Evolutionary conservation across 169 alveolate genomes (phyloP), one percentile per base, ranked within the genome.

Genomic region (Plasmodium yoelii): DNA sequence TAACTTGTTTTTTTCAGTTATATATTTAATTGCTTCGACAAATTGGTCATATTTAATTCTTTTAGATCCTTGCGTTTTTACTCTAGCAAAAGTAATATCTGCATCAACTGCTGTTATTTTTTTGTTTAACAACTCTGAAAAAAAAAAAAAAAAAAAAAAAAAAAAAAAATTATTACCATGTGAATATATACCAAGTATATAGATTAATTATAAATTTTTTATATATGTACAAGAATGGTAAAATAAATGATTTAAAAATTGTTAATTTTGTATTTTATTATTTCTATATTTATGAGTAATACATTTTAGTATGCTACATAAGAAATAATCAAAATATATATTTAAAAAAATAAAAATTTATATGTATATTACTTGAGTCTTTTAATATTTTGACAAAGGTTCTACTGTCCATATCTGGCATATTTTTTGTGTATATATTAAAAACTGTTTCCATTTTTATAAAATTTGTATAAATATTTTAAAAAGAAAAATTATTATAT

Each of bases 21-120:
- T 63, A 53, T 71, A 87, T 59, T 80, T 75, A 47, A 95, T 70
- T 2, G 95, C 97, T 8, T 84, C 92, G 13, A 82, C 86, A 73
- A 95, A 95, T 72, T 92, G 88, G 3, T 28, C 93, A 60, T 49
- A 93, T 56, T 53, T 71, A 46, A 95, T 94, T 90, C 94, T 93
- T 49, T 92, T 94, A 10, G 95, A 90, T 10, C 95, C 91, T 88
- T 87, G 88, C 39, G 91, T 89, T 77, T 95, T 94, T 15, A 94
- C 94, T 19, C 92, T 94, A 34, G 97, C 95, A 70, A 95, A 96
- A 47, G 94, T 87, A 42, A 96, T 71, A 73, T 96, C 98, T 19
- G 92, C 94, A 69, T 95, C 97, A 19, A 97, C 94, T 55, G 93
- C 75, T 18, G 97, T 95, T 18, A 94, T 74, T n/a, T 86, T 80